Conservation (phyloP, 108 stramenopile genomes). For the Skeletonema menzelii region DNA sequence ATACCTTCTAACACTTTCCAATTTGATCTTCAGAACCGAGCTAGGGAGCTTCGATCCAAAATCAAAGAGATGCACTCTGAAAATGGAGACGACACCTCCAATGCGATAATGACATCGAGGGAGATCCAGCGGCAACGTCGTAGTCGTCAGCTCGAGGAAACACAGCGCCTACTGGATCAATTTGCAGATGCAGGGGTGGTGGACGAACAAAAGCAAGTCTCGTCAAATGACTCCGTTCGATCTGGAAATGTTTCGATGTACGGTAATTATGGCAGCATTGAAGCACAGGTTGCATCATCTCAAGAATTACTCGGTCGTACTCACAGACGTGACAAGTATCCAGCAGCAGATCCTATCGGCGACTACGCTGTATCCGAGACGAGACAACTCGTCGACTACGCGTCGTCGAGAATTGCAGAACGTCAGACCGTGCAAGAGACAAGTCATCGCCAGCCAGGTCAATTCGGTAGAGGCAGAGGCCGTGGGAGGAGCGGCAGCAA, state of each 20-base stretch:
- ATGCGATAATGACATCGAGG: conserved; percentile 4
- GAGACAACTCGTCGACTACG: background rate
- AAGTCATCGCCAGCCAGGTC: background rate
- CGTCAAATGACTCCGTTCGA: background rate
- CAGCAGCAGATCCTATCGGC: background rate
- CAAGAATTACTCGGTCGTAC: background rate
- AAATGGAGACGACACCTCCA: background rate
- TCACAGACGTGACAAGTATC: background rate
- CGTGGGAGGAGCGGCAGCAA: background rate
- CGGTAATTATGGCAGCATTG: background rate
- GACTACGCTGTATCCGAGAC: background rate
- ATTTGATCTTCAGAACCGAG: conserved; percentile 18
- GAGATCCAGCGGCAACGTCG: conserved; percentile 39
- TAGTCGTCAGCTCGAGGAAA: conserved; percentile 38
- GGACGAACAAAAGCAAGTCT: background rate
- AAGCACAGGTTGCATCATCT: background rate
- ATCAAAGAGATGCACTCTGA: conserved; percentile 15
- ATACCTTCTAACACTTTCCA: background rate
- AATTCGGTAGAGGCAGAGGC: background rate
- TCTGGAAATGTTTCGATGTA: background rate
- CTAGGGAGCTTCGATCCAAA: conserved; percentile 32
- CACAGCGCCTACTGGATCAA: conserved; percentile 29
- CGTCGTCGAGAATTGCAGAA: background rate
- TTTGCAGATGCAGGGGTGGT: background rate
- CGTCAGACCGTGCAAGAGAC: background rate